Conservation (phyloP, 768 basidiomycete species). For the Xerocomellus amylosporus region DNA sequence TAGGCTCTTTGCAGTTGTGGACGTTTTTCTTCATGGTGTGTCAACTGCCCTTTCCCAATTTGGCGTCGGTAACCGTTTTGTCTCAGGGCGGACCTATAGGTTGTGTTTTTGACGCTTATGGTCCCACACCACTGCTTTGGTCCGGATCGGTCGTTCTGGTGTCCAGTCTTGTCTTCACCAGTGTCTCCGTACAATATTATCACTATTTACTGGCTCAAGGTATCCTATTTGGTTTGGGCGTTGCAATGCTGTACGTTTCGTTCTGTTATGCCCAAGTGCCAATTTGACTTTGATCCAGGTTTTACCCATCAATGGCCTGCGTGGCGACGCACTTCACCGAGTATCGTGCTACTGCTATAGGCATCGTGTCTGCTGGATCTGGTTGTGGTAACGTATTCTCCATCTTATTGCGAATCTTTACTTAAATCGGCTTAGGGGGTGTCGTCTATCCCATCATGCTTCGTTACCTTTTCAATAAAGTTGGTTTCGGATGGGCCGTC, state of each 20-base stretch:
- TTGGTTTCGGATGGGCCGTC: constrained; percentile 64
- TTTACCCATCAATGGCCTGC: constrained; percentile 67
- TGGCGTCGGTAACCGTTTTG: not conserved
- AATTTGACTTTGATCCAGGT: constrained; percentile 39
- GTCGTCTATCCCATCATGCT: constrained; percentile 68
- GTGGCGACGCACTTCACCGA: constrained; percentile 63
- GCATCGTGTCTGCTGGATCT: constrained; percentile 69
- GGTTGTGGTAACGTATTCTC: constrained; percentile 45
- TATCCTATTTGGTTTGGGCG: constrained; percentile 60
- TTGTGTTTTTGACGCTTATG: constrained; percentile 56
- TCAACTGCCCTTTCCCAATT: not conserved
- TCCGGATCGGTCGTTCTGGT: constrained; percentile 49
- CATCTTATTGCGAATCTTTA: constrained; percentile 16
- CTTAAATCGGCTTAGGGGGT: constrained; percentile 46
- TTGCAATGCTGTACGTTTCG: constrained; percentile 56
- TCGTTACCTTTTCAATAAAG: constrained; percentile 48
- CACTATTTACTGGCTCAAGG: constrained; percentile 65
- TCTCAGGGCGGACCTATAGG: constrained; percentile 61
- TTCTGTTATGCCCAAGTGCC: not conserved
- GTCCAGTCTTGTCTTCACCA: constrained; percentile 57
- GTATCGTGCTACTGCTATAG: constrained; percentile 69
- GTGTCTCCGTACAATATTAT: constrained; percentile 54
- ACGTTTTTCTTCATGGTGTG: constrained; percentile 67
- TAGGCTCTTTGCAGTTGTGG: constrained; percentile 68
- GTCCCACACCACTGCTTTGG: constrained; percentile 52